Percentiles rank a stretch among this genome's conserved stretches.
phyloP scores from a whole-genome alignment of 2,329 filamentous ascomycete species.

The Cladosporium colombiae region DNA sequence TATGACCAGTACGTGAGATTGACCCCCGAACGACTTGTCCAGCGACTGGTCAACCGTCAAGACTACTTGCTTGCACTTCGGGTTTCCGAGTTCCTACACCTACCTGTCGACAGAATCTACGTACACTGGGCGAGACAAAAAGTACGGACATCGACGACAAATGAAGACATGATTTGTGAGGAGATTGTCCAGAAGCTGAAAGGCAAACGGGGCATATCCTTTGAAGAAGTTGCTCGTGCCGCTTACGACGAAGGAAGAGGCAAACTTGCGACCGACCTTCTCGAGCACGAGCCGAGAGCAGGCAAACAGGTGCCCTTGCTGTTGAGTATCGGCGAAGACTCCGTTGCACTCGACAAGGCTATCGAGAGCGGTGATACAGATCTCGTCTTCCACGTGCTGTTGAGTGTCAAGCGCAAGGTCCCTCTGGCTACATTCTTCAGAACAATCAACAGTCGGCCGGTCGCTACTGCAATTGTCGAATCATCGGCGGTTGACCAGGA shows the following conservation, averaged over 20 bases:
- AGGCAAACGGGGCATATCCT: conserved; percentile 89
- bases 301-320: conserved; percentile 95
- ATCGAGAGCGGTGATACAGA: conserved; percentile 95
- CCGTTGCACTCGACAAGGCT: conserved; percentile 91
- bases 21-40: conserved; percentile 84
- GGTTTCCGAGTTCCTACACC: conserved; percentile 80
- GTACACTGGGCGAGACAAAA: conserved; percentile 97
- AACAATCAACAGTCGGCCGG: conserved; percentile 79
- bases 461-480: conserved; percentile 88
- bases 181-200: conserved; percentile 83
- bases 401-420: conserved; percentile 86
- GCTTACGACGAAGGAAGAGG: conserved; percentile 92
- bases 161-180: conserved; percentile 84
- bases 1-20: conserved; percentile 93
- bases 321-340: conserved; percentile 92
- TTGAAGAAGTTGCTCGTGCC: conserved; percentile 87
- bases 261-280: conserved; percentile 82
- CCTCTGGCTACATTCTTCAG: conserved; percentile 91
- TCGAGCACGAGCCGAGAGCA: conserved; percentile 91
- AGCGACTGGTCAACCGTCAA: conserved; percentile 80
- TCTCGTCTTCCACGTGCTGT: conserved; percentile 82
- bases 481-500: conserved; percentile 79
- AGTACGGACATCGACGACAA: conserved; percentile 78
- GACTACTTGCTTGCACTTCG: conserved; percentile 90
- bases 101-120: conserved; percentile 87